phyloP scores from a whole-genome alignment of 2,329 filamentous ascomycete species.

The Aureobasidium melanogenum region DNA sequence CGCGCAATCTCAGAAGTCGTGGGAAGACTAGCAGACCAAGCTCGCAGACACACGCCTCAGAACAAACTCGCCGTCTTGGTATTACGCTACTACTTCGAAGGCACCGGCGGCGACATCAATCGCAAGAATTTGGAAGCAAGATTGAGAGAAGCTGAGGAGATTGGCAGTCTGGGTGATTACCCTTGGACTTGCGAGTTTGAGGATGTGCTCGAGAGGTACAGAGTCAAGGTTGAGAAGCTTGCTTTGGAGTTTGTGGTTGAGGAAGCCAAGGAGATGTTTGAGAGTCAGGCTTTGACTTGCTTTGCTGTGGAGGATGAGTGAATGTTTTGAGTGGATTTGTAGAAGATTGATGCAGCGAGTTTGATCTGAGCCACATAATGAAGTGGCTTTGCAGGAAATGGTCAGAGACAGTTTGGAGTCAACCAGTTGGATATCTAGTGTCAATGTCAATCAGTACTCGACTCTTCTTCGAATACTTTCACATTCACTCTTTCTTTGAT shows the following conservation, averaged over 20 bases:
- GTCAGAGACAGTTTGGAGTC: too few relatives aligned
- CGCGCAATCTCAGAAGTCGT: background rate
- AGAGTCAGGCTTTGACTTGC: background rate
- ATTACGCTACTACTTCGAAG: background rate
- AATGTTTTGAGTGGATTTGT: background rate
- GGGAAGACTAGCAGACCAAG: background rate
- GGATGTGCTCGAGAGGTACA: background rate
- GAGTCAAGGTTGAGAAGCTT: background rate
- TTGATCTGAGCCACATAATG: background rate
- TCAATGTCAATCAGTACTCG: too few relatives aligned
- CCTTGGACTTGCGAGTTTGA: background rate
- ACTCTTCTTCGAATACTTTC: too few relatives aligned
- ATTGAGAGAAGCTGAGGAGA: background rate
- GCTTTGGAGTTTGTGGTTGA: background rate
- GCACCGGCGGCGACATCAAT: background rate
- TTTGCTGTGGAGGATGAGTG: background rate
- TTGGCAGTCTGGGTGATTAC: background rate
- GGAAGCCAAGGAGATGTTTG: background rate
- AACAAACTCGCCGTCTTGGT: background rate
- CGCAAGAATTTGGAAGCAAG: background rate
- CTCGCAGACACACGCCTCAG: background rate
- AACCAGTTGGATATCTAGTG: too few relatives aligned
- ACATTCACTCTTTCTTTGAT: too few relatives aligned
- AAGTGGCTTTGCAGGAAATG: too few relatives aligned
- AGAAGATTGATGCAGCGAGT: background rate